Percentiles rank a stretch among this genome's conserved stretches.
These are phyloP conservation scores for Tetrapisispora phaffii DNA, from an alignment of 805 yeast genomes.

Conservation along the genomic window DNA sequence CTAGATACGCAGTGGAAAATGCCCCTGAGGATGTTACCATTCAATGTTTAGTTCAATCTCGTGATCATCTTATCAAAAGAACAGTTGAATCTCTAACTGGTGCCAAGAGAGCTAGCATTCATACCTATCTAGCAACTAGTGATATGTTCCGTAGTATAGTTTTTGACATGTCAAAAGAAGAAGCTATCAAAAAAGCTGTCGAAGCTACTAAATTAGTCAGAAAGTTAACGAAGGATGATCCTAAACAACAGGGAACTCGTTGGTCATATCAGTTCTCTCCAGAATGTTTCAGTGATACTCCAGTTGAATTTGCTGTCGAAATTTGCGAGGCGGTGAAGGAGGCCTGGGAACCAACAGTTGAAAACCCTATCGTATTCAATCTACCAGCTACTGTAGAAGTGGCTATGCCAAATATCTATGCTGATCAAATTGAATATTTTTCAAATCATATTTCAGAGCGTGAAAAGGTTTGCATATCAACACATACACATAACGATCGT, in stretches of 20 bases:
- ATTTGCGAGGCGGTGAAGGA: conserved; percentile 67
- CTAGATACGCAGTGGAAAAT: conserved; percentile 59
- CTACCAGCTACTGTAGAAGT: conserved; percentile 81
- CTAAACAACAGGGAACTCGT: conserved; percentile 39
- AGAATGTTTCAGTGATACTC: conserved; percentile 67
- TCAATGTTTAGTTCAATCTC: conserved; percentile 68
- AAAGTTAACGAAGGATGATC: conserved; percentile 60
- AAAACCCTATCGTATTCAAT: conserved; percentile 65
- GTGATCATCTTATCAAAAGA: conserved; percentile 60
- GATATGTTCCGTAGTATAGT: conserved; percentile 66
- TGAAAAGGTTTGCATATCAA: conserved; percentile 61
- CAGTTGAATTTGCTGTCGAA: conserved; percentile 49
- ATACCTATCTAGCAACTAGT: conserved; percentile 67
- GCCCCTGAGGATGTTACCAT: conserved; percentile 71
- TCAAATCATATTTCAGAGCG: conserved; percentile 51
- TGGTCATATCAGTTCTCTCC: conserved; percentile 79
- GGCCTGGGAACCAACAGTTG: conserved; percentile 63
- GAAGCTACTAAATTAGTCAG: conserved; percentile 54
- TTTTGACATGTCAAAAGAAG: conserved; percentile 48
- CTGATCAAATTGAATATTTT: conserved; percentile 77
- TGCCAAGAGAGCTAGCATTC: conserved; percentile 67
- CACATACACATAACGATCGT: conserved; percentile 78
- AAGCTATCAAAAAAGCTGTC: conserved; percentile 52
- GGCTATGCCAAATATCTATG: conserved; percentile 72
- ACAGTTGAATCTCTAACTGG: conserved; percentile 67